These are phyloP conservation scores for Scleroderma citrinum DNA, from an alignment of 768 basidiomycete species.

Conservation along the genomic window DNA sequence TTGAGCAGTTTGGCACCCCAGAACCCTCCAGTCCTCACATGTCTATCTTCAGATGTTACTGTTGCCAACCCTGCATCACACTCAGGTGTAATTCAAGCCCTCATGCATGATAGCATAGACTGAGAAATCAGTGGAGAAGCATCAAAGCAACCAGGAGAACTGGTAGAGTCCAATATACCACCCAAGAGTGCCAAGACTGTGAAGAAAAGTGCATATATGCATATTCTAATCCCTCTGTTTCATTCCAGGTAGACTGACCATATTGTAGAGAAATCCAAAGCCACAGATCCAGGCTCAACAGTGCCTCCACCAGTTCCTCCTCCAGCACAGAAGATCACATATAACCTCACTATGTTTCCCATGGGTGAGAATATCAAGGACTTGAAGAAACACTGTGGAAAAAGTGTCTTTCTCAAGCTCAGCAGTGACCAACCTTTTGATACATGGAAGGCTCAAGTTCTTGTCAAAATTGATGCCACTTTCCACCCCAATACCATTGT, in stretches of 20 bases:
- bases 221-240: not conserved
- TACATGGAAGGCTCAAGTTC: constrained; percentile 2
- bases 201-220: constrained; percentile 5
- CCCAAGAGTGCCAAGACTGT: not conserved
- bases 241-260: not conserved
- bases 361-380: not conserved
- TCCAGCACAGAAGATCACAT: not conserved
- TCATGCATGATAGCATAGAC: not conserved
- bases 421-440: not conserved
- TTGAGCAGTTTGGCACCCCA: too few relatives aligned
- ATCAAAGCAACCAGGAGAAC: not conserved
- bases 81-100: too few relatives aligned
- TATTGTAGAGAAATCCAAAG: not conserved
- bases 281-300: not conserved
- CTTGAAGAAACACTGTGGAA: not conserved
- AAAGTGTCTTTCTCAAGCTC: not conserved
- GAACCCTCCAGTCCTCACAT: too few relatives aligned
- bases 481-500: not conserved
- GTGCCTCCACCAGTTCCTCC: not conserved
- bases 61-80: too few relatives aligned
- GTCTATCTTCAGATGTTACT: too few relatives aligned
- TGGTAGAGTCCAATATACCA: not conserved
- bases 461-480: not conserved
- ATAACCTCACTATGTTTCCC: constrained; percentile 1
- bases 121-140: not conserved